These are phyloP conservation scores for Colletotrichum graminicola DNA, from an alignment of 2,329 filamentous ascomycete species.

Conservation along the genomic window DNA sequence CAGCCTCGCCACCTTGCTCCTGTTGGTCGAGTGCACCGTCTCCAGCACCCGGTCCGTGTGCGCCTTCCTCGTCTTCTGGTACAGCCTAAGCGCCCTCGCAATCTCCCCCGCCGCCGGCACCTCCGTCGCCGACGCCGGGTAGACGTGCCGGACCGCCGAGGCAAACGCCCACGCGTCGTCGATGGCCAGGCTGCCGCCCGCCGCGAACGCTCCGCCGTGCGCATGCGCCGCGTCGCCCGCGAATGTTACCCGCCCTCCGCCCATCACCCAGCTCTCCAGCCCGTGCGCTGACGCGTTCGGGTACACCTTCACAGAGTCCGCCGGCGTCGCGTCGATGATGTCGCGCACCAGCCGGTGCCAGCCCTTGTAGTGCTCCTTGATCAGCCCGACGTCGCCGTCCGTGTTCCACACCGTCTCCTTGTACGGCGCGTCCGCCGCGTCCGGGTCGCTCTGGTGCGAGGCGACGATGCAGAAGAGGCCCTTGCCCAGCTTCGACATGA, in stretches of 20 bases:
- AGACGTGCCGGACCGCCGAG: constrained; percentile 53
- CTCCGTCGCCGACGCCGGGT: constrained; percentile 42
- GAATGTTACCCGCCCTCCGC: constrained; percentile 51
- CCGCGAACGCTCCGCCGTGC: constrained; percentile 56
- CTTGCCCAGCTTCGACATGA: constrained; percentile 57
- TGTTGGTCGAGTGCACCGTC: constrained; percentile 51
- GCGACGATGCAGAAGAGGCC: constrained; percentile 59
- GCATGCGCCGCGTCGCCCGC: constrained; percentile 57
- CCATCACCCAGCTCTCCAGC: constrained; percentile 57
- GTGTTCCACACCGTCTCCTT: constrained; percentile 54
- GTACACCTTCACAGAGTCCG: constrained; percentile 52
- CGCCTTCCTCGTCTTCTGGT: constrained; percentile 57
- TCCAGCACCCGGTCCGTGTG: constrained; percentile 55
- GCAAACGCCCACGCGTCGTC: constrained; percentile 58
- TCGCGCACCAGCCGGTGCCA: constrained; percentile 58
- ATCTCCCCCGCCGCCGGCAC: constrained; percentile 44
- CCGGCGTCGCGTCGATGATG: constrained; percentile 56
- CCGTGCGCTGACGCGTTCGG: constrained; percentile 57
- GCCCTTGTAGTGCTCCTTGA: constrained; percentile 54
- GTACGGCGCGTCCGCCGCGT: constrained; percentile 48
- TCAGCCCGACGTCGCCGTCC: constrained; percentile 51
- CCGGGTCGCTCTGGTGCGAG: constrained; percentile 53
- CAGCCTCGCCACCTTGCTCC: constrained; percentile 45
- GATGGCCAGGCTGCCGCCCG: constrained; percentile 55
- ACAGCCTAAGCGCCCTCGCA: constrained; percentile 51